Evolutionary conservation across 2,329 filamentous ascomycete genomes (phyloP).

Genomic region (Aspergillus sp.): DNA sequence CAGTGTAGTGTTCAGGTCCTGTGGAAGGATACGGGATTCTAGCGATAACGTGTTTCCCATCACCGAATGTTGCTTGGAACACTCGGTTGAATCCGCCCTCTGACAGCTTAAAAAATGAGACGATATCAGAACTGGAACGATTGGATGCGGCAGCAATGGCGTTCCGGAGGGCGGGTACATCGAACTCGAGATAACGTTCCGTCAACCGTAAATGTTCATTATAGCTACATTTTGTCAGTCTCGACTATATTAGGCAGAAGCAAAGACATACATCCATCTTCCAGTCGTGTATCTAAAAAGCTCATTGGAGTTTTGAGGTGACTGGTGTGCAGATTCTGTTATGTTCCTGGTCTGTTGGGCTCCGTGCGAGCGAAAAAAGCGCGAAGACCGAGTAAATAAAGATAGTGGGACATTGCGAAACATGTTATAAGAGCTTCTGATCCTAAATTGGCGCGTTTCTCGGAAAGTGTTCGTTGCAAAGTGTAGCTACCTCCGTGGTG

Average conservation of each 20-base stretch:
- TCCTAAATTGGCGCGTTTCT: not conserved
- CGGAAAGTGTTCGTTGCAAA: not conserved
- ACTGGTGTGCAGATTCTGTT: not conserved
- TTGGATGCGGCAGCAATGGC: slow-evolving; percentile 14
- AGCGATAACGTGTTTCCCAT: slow-evolving; percentile 29
- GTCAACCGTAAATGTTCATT: slow-evolving; percentile 20
- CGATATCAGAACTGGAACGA: slow-evolving; percentile 14
- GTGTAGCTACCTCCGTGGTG: not conserved
- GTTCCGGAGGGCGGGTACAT: slow-evolving; percentile 20
- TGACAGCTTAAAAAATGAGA: slow-evolving; percentile 29
- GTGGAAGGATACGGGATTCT: not conserved
- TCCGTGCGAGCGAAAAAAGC: not conserved
- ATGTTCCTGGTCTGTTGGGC: not conserved
- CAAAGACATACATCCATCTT: slow-evolving; percentile 21
- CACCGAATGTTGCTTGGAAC: slow-evolving; percentile 29
- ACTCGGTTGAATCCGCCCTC: slow-evolving; percentile 40
- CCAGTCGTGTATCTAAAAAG: slow-evolving; percentile 23
- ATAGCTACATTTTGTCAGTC: slow-evolving; percentile 7
- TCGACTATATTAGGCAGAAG: not conserved
- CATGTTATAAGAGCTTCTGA: not conserved
- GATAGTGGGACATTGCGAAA: not conserved
- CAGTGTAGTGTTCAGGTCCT: slow-evolving; percentile 5
- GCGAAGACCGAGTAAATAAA: not conserved
- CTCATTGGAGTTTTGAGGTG: slow-evolving; percentile 2
- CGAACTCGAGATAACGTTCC: slow-evolving; percentile 20